Conservation (phyloP, 352 stramenopile species). For the Phytophthora citrophthora region DNA sequence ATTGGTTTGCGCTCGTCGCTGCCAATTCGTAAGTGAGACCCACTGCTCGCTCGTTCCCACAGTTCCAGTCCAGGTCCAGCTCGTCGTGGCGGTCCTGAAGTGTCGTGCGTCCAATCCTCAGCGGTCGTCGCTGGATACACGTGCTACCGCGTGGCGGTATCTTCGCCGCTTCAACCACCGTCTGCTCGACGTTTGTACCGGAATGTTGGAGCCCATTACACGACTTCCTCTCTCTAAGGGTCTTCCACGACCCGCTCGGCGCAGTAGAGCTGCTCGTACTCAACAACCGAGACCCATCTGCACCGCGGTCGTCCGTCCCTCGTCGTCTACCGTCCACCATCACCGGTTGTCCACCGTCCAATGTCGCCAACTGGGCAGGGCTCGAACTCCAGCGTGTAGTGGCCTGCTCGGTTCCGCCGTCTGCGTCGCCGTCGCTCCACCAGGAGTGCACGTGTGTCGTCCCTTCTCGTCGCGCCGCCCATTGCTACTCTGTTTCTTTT, state of each 20-base stretch:
- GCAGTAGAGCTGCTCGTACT: background rate
- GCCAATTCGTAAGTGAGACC: no score
- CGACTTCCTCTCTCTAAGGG: slow-evolving; percentile 1
- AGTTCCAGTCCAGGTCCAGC: no score
- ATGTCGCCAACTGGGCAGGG: background rate
- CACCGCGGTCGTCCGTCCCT: no score
- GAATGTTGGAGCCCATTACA: background rate
- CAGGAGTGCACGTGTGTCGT: background rate
- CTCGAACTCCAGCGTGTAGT: slow-evolving; percentile 4
- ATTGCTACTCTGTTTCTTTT: background rate
- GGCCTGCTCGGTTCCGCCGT: background rate
- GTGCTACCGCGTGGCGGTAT: no score
- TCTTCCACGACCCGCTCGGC: slow-evolving; percentile 11
- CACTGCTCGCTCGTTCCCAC: no score
- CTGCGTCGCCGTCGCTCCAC: background rate
- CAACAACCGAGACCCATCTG: background rate
- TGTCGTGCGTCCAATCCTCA: no score
- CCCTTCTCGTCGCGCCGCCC: no score
- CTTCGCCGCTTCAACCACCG: no score
- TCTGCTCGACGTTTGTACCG: no score
- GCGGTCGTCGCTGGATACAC: no score
- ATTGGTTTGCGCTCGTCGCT: no score
- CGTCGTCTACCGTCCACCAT: background rate
- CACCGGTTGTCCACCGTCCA: background rate
- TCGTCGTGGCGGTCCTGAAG: no score